A percentile compares a stretch with the other conserved stretches of the same genome.
Conservation (phyloP, 176 grass and related monocot genomes). For the Phragmites australis region DNA sequence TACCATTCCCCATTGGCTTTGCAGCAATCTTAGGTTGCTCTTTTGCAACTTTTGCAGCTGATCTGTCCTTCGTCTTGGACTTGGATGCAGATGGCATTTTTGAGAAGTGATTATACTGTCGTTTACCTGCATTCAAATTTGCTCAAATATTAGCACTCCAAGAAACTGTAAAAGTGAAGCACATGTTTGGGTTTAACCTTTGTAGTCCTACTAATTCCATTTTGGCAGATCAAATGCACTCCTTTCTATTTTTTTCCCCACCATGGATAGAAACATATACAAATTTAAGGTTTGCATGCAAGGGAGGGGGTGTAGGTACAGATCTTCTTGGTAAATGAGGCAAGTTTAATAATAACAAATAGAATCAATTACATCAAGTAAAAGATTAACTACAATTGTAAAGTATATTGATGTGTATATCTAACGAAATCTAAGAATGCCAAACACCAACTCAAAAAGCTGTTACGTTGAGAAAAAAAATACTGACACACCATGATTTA, state of each 20-base stretch:
- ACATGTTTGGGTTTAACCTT: not conserved
- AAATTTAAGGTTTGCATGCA: not conserved
- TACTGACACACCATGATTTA: not conserved
- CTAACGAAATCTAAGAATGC: not conserved
- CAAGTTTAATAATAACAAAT: not conserved
- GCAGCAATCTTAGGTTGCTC: conserved; percentile 67
- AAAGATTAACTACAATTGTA: not conserved
- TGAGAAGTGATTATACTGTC: conserved; percentile 19
- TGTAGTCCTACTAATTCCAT: not conserved
- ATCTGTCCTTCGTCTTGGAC: conserved; percentile 81
- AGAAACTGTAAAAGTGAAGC: not conserved
- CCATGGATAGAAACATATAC: too few relatives aligned
- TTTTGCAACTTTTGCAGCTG: conserved; percentile 62
- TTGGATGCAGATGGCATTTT: conserved; percentile 92
- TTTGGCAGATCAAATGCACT: not conserved
- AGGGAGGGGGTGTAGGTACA: not conserved
- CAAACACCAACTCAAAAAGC: not conserved
- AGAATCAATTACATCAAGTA: conserved; percentile 12
- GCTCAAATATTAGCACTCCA: conserved; percentile 16
- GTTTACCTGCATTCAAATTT: conserved; percentile 43
- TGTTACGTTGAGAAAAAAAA: not conserved
- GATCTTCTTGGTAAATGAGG: conserved; percentile 23
- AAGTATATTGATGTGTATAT: not conserved
- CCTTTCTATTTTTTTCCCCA: not conserved
- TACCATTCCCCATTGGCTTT: conserved; percentile 63